A percentile compares a stretch with the other conserved stretches of the same genome.
Evolutionary conservation across 768 basidiomycete species (phyloP).

Genomic region (Leccinellum albellum): DNA sequence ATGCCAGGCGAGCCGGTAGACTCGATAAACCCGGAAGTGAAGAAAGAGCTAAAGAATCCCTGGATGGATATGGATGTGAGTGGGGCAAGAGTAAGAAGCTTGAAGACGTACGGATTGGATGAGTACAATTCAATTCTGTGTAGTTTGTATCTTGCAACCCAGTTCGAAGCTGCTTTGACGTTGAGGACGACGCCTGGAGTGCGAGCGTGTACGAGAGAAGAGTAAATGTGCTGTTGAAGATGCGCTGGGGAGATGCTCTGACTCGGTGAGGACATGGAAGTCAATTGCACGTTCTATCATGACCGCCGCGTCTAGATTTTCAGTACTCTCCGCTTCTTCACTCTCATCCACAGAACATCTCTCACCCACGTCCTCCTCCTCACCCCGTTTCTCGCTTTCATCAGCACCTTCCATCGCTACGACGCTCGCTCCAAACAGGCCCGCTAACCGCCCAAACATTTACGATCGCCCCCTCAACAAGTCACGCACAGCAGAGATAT

Average conservation of each 20-base stretch:
- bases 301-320: conserved; percentile 27
- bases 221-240: conserved; percentile 74
- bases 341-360: conserved; percentile 47
- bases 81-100: neutral
- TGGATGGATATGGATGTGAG: conserved; percentile 27
- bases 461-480: conserved; percentile 90
- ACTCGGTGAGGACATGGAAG: conserved; percentile 31
- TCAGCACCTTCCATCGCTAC: conserved; percentile 70
- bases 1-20: conserved; percentile 34
- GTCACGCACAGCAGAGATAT: conserved; percentile 79
- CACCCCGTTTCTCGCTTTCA: conserved; percentile 42
- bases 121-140: conserved; percentile 84
- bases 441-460: conserved; percentile 61
- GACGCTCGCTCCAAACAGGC: conserved; percentile 41
- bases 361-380: conserved; percentile 46
- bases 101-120: conserved; percentile 70
- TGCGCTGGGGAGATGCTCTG: conserved; percentile 44
- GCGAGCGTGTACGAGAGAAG: conserved; percentile 62
- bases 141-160: conserved; percentile 71
- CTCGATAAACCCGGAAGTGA: conserved; percentile 76
- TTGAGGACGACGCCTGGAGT: conserved; percentile 78
- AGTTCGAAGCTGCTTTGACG: conserved; percentile 50
- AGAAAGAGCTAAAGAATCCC: conserved; percentile 88
- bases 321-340: conserved; percentile 45
- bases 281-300: neutral